These are phyloP conservation scores for Aureobasidium sp. DNA, from an alignment of 2,329 filamentous ascomycete genomes.

Conservation along the genomic window DNA sequence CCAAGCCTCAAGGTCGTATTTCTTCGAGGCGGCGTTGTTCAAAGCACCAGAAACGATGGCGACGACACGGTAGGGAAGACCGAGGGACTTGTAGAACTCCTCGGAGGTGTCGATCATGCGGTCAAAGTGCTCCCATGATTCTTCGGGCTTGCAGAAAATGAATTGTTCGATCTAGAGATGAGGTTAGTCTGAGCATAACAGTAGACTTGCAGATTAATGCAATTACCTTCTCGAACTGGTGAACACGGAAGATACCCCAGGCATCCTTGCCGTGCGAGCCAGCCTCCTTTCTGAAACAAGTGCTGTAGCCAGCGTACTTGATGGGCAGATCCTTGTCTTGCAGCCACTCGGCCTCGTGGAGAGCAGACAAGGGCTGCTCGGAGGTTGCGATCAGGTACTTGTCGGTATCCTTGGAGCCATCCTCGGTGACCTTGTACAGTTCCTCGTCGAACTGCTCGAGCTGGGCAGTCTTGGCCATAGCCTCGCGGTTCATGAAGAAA, in stretches of 20 bases:
- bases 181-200: background rate
- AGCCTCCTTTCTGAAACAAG: slow-evolving; percentile 93
- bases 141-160: slow-evolving; percentile 73
- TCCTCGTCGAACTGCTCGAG: slow-evolving; percentile 97
- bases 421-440: slow-evolving; percentile 87
- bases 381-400: slow-evolving; percentile 80
- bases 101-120: slow-evolving; percentile 87
- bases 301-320: slow-evolving; percentile 82
- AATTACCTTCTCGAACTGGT: slow-evolving; percentile 86
- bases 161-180: slow-evolving; percentile 60
- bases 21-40: slow-evolving; percentile 85
- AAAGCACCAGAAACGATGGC: slow-evolving; percentile 93
- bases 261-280: slow-evolving; percentile 87
- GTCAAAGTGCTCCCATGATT: slow-evolving; percentile 90
- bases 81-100: slow-evolving; percentile 88
- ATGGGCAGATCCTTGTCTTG: slow-evolving; percentile 77
- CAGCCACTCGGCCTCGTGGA: slow-evolving; percentile 89
- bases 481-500: slow-evolving; percentile 89
- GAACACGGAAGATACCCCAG: slow-evolving; percentile 96
- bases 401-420: slow-evolving; percentile 72
- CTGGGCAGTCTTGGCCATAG: slow-evolving; percentile 98
- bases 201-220: background rate
- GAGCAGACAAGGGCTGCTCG: slow-evolving; percentile 86
- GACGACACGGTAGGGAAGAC: slow-evolving; percentile 84
- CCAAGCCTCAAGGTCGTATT: slow-evolving; percentile 94